phyloP scores from a whole-genome alignment of 352 stramenopile genomes.

The Pythium phragmiticola region DNA sequence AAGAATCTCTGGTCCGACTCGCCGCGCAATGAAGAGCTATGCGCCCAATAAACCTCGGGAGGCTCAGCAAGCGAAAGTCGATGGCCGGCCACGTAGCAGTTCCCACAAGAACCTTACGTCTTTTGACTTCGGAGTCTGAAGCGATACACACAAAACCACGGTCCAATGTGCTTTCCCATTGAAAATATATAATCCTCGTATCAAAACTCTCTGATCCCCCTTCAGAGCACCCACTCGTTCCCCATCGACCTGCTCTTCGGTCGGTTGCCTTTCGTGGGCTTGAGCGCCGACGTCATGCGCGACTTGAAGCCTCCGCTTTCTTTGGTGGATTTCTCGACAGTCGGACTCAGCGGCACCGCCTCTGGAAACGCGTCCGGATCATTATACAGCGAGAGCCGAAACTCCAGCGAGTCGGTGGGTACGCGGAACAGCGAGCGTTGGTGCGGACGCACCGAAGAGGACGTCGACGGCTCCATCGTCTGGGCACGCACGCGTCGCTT shows the following conservation, averaged over 20 bases:
- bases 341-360: background rate
- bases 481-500: constrained; percentile 18
- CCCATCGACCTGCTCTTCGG: constrained; percentile 13
- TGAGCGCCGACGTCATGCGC: background rate
- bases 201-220: no score
- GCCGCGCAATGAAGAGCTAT: no score
- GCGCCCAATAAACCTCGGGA: no score
- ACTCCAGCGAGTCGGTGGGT: constrained; percentile 19
- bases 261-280: constrained; percentile 8
- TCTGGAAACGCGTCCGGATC: constrained; percentile 13
- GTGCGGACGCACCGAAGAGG: background rate
- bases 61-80: no score
- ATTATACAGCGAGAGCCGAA: constrained; percentile 20
- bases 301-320: background rate
- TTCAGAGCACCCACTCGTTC: constrained; percentile 7
- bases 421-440: constrained; percentile 11
- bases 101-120: no score
- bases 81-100: no score
- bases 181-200: no score
- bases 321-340: background rate
- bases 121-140: no score
- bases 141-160: no score
- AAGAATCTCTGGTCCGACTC: no score
- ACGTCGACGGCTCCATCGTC: constrained; percentile 14
- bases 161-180: no score